These are phyloP conservation scores for Phaffia australis DNA, from an alignment of 768 basidiomycete species.

Conservation along the genomic window DNA sequence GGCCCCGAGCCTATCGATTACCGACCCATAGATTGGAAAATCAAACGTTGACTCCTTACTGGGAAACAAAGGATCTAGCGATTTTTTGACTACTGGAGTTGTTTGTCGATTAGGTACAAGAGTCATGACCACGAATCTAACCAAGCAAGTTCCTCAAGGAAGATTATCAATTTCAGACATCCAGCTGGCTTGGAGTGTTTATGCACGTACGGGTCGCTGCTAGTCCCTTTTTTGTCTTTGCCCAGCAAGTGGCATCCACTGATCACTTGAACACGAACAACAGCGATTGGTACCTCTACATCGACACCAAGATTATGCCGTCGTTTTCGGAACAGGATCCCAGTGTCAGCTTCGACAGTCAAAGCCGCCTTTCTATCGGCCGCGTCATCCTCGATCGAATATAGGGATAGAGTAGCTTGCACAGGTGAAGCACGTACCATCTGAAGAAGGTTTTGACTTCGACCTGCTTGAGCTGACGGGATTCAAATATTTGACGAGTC, in stretches of 20 bases:
- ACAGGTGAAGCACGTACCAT: no score
- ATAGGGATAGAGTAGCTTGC: no score
- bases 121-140: slow-evolving; percentile 60
- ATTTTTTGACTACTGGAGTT: slow-evolving; percentile 67
- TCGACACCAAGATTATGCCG: no score
- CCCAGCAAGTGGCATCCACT: slow-evolving; percentile 34
- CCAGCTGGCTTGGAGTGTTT: no score
- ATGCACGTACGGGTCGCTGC: slow-evolving; percentile 36
- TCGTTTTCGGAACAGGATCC: no score
- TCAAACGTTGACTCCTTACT: slow-evolving; percentile 74
- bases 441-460: no score
- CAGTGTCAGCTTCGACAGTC: no score
- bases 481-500: no score
- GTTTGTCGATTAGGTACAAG: slow-evolving; percentile 51
- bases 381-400: no score
- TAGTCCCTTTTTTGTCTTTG: slow-evolving; percentile 34
- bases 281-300: slow-evolving; percentile 32
- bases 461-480: no score
- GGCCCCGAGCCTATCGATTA: slow-evolving; percentile 38
- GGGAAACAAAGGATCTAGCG: slow-evolving; percentile 54
- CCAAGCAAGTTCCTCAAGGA: slow-evolving; percentile 30
- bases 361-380: no score
- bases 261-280: slow-evolving; percentile 35
- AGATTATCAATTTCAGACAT: not conserved
- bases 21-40: slow-evolving; percentile 69